A percentile compares a stretch with the other conserved stretches of the same genome.
Conservation (phyloP, 2,329 filamentous ascomycete species). For the Alternaria dauci region DNA sequence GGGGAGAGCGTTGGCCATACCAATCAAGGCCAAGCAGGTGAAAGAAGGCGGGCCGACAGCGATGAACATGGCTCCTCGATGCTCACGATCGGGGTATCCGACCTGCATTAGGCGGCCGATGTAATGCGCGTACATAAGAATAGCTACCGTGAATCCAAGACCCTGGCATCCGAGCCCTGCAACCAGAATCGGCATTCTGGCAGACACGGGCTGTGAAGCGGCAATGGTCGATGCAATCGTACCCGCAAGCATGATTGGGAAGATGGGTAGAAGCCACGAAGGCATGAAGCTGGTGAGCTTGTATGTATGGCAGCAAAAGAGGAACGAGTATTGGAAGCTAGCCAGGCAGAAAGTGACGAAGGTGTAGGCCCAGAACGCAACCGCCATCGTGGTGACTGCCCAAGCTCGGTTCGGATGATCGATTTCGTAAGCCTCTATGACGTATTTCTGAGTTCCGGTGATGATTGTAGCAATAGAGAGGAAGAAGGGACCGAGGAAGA, state of each 20-base stretch:
- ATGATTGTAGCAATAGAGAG: constrained; percentile 54
- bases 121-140: constrained; percentile 77
- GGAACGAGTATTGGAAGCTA: constrained; percentile 65
- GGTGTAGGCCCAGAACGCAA: constrained; percentile 57
- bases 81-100: constrained; percentile 69
- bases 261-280: constrained; percentile 77
- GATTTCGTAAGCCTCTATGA: constrained; percentile 42
- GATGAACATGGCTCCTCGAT: constrained; percentile 76
- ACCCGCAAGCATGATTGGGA: constrained; percentile 76
- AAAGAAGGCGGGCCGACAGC: constrained; percentile 78
- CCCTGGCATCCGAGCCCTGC: constrained; percentile 75
- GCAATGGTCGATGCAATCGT: constrained; percentile 74
- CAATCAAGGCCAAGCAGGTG: constrained; percentile 73
- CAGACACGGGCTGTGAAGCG: constrained; percentile 64
- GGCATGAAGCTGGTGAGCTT: constrained; percentile 74
- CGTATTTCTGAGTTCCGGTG: constrained; percentile 51
- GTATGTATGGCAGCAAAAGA: constrained; percentile 69
- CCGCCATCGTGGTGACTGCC: constrained; percentile 51
- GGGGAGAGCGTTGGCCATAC: constrained; percentile 67
- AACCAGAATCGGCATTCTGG: constrained; percentile 69
- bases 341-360: constrained; percentile 52
- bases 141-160: constrained; percentile 71
- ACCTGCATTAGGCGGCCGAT: constrained; percentile 74
- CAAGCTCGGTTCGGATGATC: constrained; percentile 53
- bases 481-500: constrained; percentile 59